These are phyloP conservation scores for Yamadazyma diospyri DNA, from an alignment of 1,139 yeast species.

Conservation along the genomic window DNA sequence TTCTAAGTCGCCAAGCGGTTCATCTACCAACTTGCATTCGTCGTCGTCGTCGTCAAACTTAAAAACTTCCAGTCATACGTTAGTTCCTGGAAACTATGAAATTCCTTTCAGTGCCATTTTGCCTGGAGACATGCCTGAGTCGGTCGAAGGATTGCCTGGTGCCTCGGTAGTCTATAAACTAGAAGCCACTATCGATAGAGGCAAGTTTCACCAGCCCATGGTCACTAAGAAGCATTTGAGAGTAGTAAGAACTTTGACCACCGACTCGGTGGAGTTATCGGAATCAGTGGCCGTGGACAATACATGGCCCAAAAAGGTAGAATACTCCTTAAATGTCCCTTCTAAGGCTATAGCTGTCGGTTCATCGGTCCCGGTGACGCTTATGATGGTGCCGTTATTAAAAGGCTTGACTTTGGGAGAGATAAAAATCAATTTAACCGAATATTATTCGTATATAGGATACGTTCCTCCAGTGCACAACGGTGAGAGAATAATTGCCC, in stretches of 20 bases:
- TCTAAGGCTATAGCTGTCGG: constrained; percentile 91
- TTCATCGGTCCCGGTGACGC: constrained; percentile 64
- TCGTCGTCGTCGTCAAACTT: not conserved
- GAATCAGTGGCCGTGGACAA: constrained; percentile 95
- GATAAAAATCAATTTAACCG: constrained; percentile 63
- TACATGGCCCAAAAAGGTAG: constrained; percentile 94
- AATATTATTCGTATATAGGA: constrained; percentile 63
- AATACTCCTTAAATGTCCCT: constrained; percentile 83
- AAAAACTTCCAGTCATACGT: constrained; percentile 20
- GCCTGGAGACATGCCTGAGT: constrained; percentile 84
- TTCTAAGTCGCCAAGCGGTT: constrained; percentile 13
- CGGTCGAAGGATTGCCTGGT: constrained; percentile 87
- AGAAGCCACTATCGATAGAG: constrained; percentile 80
- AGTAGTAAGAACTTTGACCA: constrained; percentile 82
- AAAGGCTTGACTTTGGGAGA: constrained; percentile 80
- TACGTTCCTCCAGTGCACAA: constrained; percentile 49
- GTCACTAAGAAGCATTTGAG: constrained; percentile 71
- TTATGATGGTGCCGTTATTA: constrained; percentile 71
- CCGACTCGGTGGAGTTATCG: constrained; percentile 83
- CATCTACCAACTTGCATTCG: constrained; percentile 11
- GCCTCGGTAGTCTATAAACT: constrained; percentile 76
- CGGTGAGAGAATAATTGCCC: constrained; percentile 56
- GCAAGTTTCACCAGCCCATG: constrained; percentile 67
- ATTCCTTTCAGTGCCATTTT: constrained; percentile 83
- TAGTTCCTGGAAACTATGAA: constrained; percentile 80